Evolutionary conservation across 2,329 filamentous ascomycete species (phyloP).

Genomic region (Claviceps sp.): DNA sequence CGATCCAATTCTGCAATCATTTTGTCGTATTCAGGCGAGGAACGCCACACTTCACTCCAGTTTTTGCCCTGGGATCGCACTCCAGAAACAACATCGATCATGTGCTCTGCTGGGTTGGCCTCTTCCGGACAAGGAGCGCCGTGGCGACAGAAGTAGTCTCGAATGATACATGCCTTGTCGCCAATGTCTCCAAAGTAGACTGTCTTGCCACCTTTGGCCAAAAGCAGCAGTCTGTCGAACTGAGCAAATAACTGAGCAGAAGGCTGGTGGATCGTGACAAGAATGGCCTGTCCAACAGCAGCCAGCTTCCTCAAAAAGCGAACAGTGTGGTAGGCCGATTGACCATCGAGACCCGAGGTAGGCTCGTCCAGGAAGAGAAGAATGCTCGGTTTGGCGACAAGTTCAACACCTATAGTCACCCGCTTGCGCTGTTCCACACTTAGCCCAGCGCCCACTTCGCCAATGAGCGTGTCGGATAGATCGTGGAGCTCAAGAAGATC

Average conservation of each 20-base stretch:
- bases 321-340: constrained; percentile 52
- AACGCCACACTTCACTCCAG: constrained; percentile 59
- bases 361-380: constrained; percentile 51
- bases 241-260: constrained; percentile 52
- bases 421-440: constrained; percentile 40
- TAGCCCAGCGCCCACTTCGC: constrained; percentile 35
- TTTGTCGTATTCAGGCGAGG: constrained; percentile 44
- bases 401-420: constrained; percentile 47
- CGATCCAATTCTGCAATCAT: constrained; percentile 49
- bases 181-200: constrained; percentile 58
- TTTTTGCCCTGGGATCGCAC: constrained; percentile 33
- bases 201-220: constrained; percentile 51
- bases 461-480: constrained; percentile 35
- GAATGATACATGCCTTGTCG: constrained; percentile 37
- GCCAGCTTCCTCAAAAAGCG: constrained; percentile 54
- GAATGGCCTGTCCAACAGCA: constrained; percentile 50
- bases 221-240: constrained; percentile 51
- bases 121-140: constrained; percentile 48
- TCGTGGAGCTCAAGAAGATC: constrained; percentile 41
- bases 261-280: constrained; percentile 60
- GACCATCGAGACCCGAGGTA: constrained; percentile 53
- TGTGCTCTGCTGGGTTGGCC: constrained; percentile 64
- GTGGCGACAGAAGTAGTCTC: constrained; percentile 51
- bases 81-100: constrained; percentile 49
- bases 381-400: constrained; percentile 46